Evolutionary conservation across 371 early-diverging fungal species (phyloP).

Genomic region (Saksenaea oblongispora): DNA sequence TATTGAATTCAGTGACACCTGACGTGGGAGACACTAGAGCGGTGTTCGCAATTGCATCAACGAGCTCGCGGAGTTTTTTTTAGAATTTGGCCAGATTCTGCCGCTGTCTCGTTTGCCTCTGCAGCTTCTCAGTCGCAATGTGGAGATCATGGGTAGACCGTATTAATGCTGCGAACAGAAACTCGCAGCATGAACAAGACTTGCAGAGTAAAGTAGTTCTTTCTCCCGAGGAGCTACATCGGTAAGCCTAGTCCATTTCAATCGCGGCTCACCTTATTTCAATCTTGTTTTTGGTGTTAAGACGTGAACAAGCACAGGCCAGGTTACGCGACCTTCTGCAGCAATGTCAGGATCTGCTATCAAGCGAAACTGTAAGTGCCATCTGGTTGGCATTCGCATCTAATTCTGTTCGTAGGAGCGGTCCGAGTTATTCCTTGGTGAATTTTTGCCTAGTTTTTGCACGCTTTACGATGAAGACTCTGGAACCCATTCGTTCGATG

Average conservation of each 20-base stretch:
- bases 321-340: conserved; percentile 26
- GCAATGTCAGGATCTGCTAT: conserved; percentile 19
- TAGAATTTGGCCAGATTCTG: neutral
- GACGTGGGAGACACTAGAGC: neutral
- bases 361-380: conserved; percentile 28
- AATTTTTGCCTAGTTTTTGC: conserved; percentile 35
- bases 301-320: conserved; percentile 29
- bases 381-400: neutral
- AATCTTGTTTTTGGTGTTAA: conserved; percentile 8
- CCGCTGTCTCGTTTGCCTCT: neutral
- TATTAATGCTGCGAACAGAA: conserved; percentile 36
- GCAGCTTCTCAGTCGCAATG: conserved; percentile 18
- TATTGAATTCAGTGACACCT: too few species aligned
- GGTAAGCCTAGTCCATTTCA: neutral
- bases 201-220: conserved; percentile 16
- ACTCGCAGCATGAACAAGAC: conserved; percentile 18
- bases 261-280: neutral
- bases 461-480: conserved; percentile 26
- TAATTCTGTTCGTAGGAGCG: conserved; percentile 26
- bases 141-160: conserved; percentile 57
- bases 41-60: neutral
- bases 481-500: conserved; percentile 16
- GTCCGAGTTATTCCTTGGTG: conserved; percentile 25
- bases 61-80: conserved; percentile 1
- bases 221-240: neutral